Conservation (phyloP, 257 asterid species). For the Schizonepeta tenuifolia region DNA sequence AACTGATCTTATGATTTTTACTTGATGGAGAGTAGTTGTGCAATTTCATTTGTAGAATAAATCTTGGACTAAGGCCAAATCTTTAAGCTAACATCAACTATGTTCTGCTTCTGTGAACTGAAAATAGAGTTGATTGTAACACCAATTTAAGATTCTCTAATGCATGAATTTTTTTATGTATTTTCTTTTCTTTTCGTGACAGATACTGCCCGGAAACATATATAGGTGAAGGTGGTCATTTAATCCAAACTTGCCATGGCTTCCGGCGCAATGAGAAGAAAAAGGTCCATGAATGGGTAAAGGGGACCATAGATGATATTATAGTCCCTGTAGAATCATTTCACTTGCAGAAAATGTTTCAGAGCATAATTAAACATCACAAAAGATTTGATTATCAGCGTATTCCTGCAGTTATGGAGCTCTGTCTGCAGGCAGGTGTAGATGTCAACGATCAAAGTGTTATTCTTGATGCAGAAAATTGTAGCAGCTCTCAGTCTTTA, state of each 20-base stretch:
- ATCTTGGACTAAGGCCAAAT: neutral
- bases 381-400: constrained; percentile 84
- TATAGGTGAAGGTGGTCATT: constrained; percentile 80
- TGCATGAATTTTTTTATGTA: neutral
- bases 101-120: constrained; percentile 6
- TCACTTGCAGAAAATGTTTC: constrained; percentile 74
- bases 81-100: neutral
- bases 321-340: constrained; percentile 76
- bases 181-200: constrained; percentile 26
- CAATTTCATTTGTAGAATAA: neutral
- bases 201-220: constrained; percentile 87
- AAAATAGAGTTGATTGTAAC: too few relatives aligned
- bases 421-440: constrained; percentile 89
- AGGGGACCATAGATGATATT: constrained; percentile 56
- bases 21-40: neutral
- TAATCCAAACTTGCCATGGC: constrained; percentile 78
- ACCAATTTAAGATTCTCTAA: neutral
- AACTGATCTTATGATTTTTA: neutral
- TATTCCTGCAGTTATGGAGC: constrained; percentile 78
- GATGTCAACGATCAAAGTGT: constrained; percentile 36
- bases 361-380: constrained; percentile 59
- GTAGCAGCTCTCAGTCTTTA: constrained; percentile 28
- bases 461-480: constrained; percentile 19
- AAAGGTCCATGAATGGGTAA: constrained; percentile 70
- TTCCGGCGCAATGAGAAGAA: constrained; percentile 59